Base-by-base conservation (phyloP, 805 yeast genomes). In the Candida vaughaniae region DNA sequence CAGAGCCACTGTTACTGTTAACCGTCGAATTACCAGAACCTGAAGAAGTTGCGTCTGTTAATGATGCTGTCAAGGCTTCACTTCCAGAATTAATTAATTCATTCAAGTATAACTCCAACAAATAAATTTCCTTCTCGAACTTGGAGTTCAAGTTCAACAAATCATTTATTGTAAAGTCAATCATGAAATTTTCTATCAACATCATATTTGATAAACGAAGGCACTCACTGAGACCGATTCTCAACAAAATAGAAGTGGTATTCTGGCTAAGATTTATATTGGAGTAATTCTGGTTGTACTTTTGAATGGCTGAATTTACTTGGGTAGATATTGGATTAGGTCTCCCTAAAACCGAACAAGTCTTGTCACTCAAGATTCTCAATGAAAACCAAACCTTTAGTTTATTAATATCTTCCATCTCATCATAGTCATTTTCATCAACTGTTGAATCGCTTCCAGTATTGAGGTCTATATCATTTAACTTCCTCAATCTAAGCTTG, bases 321-420 rank as follows among this genome's bases (percentile, higher is more conserved):
- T 64, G 71, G 22, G 66, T 52, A 1, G 77, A 68, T 7, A 75
- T 74, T 1, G 80, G 80, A 43, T 73, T 75, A 3, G 80, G 80
- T 43, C 80, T 58, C 6, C 80, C 79, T 17, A 74, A 55, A 11
- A 73, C 69, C 0, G 78, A 70, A 47, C 79, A 73, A 14, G 72
- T 47, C 23, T 72, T 73, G 2, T 76, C 72, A n/a, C 70, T 58
- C 17, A 71, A 55, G 41, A 69, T 64, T 43, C 71, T 69, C 36
- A 75, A 60, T 2, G 74, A 74, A 39, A 73, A 70, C 78, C 79
- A 75, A 5, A 73, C 60, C 29, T 75, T 64, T 12, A 71, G 62
- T 35, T 73, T 60, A 17, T 48, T 49, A 5, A 62, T 41, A 37
- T 64, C 64, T 18, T 50, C 51, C 15, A 61, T 66, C 35, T 68